Conservation (phyloP, 1,284 basidiomycete genomes). For the Cryptococcus deneoformans region DNA sequence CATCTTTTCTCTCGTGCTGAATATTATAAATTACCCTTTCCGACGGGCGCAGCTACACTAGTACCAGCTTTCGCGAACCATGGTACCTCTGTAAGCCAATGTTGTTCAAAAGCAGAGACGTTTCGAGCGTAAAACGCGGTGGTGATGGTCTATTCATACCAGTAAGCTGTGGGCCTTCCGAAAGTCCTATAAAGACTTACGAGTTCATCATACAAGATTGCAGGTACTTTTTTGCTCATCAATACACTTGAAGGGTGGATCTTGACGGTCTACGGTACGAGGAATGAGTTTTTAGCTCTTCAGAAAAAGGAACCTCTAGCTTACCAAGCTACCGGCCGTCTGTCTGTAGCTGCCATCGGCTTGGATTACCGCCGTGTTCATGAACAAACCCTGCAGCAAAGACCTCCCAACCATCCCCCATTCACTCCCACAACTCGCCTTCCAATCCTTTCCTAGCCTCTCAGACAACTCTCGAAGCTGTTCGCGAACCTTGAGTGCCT, state of each 20-base stretch:
- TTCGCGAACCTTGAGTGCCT: constrained; percentile 75
- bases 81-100: constrained; percentile 54
- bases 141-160: constrained; percentile 64
- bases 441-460: constrained; percentile 61
- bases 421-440: constrained; percentile 58
- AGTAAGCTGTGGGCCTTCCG: background rate
- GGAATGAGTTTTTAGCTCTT: background rate
- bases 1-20: background rate
- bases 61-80: constrained; percentile 35
- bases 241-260: constrained; percentile 83
- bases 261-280: constrained; percentile 63
- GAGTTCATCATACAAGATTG: constrained; percentile 86
- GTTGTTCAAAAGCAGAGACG: constrained; percentile 72
- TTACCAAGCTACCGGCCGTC: constrained; percentile 69
- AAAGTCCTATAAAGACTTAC: constrained; percentile 54
- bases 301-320: constrained; percentile 33
- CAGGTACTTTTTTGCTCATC: constrained; percentile 71
- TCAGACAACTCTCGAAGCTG: constrained; percentile 72
- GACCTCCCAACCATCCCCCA: constrained; percentile 63
- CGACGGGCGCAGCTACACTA: constrained; percentile 6
- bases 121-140: constrained; percentile 81
- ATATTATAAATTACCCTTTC: constrained; percentile 7
- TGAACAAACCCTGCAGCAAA: constrained; percentile 70
- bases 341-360: constrained; percentile 81
- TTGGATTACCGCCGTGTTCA: constrained; percentile 77